Base-by-base conservation (phyloP, 371 early-diverging fungal species). In the Mucor piriformis region DNA sequence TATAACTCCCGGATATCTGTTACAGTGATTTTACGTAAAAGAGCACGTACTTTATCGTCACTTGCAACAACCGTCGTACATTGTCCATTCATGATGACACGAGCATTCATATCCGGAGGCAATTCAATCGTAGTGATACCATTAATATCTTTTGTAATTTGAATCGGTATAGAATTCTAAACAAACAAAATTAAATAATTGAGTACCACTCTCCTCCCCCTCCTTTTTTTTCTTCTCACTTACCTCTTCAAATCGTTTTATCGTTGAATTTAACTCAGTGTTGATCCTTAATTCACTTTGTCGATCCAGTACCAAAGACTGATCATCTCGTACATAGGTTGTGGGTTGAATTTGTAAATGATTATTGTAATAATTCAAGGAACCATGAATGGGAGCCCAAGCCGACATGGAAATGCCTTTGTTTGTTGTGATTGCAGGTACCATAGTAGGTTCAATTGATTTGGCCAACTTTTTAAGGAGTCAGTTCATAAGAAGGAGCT, bases 181-280 rank as follows among this genome's bases (percentile, higher is more conserved):
- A 29, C 29, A 35, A 34, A 24, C 33, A 27, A 57, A 34, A 53
- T 23, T 42, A 42, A 46, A 38, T 49, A 15, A 21, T 34, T 40
- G 15, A 6, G 13, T 40, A 4, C n/a, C 16, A 33, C 44, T 23
- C 34, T 18, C 32, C 48, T 32, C 23, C 16, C 16, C 40, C 3
- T 16, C 15, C n/a, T 29, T 52, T 18, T 29, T 21, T 21, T 10
- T 33, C n/a, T n/a, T n/a, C n/a, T n/a, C n/a, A n/a, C n/a, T 50
- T 68, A 71, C 71, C 64, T 61, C 51, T 55, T 71, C 64, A 56
- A 71, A 61, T 12, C 56, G 56, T 16, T 67, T 57, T 13, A 71
- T 58, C 18, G 61, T 61, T 6, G 47, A 46, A 23, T 57, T 64
- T n/a, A 67, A 25, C 18, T 64, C 61, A 16, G 63, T 54, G 16